Evolutionary conservation across 2,329 filamentous ascomycete genomes (phyloP), one percentile per base, ranked within the genome.

Genomic region (Diplodia mutila): DNA sequence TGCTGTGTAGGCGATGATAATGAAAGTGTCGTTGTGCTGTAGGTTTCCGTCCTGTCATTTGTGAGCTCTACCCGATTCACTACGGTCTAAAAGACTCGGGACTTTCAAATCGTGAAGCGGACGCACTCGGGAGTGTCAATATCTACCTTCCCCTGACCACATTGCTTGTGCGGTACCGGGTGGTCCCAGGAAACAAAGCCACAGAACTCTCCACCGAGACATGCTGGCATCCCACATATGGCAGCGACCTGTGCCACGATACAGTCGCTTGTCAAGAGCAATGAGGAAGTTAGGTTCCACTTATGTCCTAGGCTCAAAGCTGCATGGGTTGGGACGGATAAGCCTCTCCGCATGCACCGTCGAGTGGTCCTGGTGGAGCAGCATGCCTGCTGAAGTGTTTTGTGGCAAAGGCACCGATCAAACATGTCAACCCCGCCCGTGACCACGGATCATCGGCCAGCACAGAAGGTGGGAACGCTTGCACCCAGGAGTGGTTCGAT

Each of bases 401-500:
- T 51, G 59, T 51, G 59, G 59, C 29, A 37, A 48, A 61, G 29
- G 57, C 57, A n/a, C 57, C 9, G 25, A 37, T n/a, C 29, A 46
- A 32, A 37, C 59, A 37, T 51, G 57, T 16, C 21, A 18, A 63
- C 59, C 18, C 42, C 59, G 59, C 59, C 39, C 57, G 27, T 12
- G 16, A 32, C 42, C 25, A 27, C 27, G 23, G 59, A 63, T 63
- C 59, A 27, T 21, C 59, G 49, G 59, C 59, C 59, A 63, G 25
- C 59, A 63, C 59, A 63, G 42, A 51, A 61, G 34, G 59, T 63
- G 59, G 59, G 46, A 27, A 63, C 59, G 18, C 21, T 63, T 12
- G 59, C 59, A 63, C 59, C 59, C 29, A 25, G 16, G n/a, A 34
- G 46, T 52, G 59, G 59, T 63, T 63, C 42, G 59, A 63, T 25